Conservation (phyloP, 1,139 yeast species). For the Geotrichum aggregatum region DNA sequence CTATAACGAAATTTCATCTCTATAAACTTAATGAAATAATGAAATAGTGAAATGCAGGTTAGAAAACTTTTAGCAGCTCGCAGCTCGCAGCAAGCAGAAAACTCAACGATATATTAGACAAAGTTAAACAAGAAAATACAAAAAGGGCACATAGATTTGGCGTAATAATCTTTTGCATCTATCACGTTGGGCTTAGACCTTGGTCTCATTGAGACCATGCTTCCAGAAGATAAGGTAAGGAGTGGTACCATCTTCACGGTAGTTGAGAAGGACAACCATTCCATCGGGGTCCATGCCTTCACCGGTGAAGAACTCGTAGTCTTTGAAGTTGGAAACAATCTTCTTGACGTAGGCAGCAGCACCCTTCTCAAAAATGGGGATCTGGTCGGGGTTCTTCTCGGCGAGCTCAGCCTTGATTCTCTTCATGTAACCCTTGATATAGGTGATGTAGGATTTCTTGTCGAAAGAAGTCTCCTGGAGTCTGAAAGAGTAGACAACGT, state of each 20-base stretch:
- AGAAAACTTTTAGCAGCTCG: too few species aligned
- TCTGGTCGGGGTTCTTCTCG: constrained; percentile 81
- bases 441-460: constrained; percentile 93
- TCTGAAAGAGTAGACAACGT: constrained; percentile 97
- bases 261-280: constrained; percentile 95
- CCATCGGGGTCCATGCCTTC: constrained; percentile 99
- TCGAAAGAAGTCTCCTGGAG: constrained; percentile 92
- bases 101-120: constrained; percentile 7
- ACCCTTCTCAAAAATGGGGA: constrained; percentile 91
- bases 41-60: too few species aligned
- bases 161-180: background rate
- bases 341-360: constrained; percentile 94
- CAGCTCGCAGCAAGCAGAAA: background rate
- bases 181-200: constrained; percentile 57
- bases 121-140: background rate
- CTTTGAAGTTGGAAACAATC: constrained; percentile 89
- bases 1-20: too few species aligned
- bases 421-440: constrained; percentile 99
- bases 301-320: constrained; percentile 99
- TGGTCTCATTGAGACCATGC: constrained; percentile 87
- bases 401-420: constrained; percentile 80
- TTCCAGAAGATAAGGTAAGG: constrained; percentile 98
- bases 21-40: too few species aligned
- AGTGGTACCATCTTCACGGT: constrained; percentile 99
- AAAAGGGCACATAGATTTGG: background rate